Conservation (phyloP, 306 rosid species). For the Trifolium pratense region DNA sequence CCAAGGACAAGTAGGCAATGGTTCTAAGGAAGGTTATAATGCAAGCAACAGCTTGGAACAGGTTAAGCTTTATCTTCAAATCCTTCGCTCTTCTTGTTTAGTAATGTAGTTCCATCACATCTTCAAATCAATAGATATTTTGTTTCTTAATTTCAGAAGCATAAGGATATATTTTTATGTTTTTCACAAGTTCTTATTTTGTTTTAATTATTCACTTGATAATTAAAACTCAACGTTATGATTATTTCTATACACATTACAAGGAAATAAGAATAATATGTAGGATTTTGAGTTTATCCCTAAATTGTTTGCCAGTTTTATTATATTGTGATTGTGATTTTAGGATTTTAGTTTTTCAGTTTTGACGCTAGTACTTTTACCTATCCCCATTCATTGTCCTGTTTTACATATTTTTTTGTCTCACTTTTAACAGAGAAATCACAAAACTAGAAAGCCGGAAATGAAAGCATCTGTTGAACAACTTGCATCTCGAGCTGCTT, state of each 20-base stretch:
- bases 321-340: background rate
- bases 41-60: slow-evolving; percentile 40
- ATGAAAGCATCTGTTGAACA: slow-evolving; percentile 68
- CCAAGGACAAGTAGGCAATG: slow-evolving; percentile 33
- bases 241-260: background rate
- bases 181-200: slow-evolving; percentile 15
- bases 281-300: slow-evolving; percentile 7
- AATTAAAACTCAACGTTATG: background rate
- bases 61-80: slow-evolving; percentile 40
- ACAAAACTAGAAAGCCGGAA: slow-evolving; percentile 49
- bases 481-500: slow-evolving; percentile 84
- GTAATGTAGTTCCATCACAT: slow-evolving; percentile 14
- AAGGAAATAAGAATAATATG: slow-evolving; percentile 6
- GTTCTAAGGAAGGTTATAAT: slow-evolving; percentile 36
- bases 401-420: slow-evolving; percentile 22
- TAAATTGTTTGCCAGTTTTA: background rate
- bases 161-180: slow-evolving; percentile 2
- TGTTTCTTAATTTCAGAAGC: background rate
- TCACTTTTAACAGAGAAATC: slow-evolving; percentile 57
- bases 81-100: background rate
- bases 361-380: slow-evolving; percentile 25
- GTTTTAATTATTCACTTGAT: slow-evolving; percentile 10
- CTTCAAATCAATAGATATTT: slow-evolving; percentile 1
- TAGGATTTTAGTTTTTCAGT: background rate
- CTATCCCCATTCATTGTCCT: slow-evolving; percentile 1